phyloP scores from a whole-genome alignment of 176 grass and related monocot genomes.

The Phoenix roebelenii region DNA sequence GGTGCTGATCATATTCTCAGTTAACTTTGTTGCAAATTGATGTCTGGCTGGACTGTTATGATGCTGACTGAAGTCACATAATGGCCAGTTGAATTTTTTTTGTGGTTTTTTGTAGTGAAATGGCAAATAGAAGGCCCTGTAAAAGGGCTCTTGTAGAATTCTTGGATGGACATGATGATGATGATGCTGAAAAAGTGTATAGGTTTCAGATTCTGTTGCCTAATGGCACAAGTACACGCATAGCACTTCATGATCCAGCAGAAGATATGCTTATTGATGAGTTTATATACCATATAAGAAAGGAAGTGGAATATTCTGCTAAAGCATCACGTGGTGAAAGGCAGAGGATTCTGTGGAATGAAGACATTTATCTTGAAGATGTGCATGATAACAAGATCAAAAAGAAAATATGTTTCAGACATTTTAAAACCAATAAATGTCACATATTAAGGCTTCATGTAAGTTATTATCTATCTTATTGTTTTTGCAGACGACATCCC shows the following conservation, averaged over 20 bases:
- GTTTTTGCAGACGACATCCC: background rate
- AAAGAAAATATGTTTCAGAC: conserved; percentile 8
- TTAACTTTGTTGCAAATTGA: too few relatives aligned
- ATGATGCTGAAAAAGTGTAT: conserved; percentile 14
- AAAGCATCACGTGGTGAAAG: background rate
- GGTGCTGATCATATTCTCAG: too few relatives aligned
- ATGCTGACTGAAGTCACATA: too few relatives aligned
- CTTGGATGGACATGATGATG: too few relatives aligned
- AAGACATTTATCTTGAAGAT: conserved; percentile 18
- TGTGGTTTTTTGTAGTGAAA: too few relatives aligned
- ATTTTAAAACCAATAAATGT: conserved; percentile 9
- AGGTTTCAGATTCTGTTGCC: conserved; percentile 31
- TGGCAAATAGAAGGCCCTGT: too few relatives aligned
- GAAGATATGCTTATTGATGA: conserved; percentile 21
- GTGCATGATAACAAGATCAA: conserved; percentile 15
- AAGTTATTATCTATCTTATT: background rate
- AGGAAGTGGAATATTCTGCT: conserved; percentile 7
- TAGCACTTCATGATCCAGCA: background rate
- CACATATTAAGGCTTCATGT: conserved; percentile 36
- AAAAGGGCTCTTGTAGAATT: too few relatives aligned
- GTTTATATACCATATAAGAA: conserved; percentile 18
- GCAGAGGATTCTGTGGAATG: conserved; percentile 12
- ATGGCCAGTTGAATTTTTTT: too few relatives aligned
- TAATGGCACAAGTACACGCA: conserved; percentile 10
- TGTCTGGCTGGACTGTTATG: too few relatives aligned